Conservation (phyloP, 2,329 filamentous ascomycete genomes). For the Cryphonectria carpinicola region DNA sequence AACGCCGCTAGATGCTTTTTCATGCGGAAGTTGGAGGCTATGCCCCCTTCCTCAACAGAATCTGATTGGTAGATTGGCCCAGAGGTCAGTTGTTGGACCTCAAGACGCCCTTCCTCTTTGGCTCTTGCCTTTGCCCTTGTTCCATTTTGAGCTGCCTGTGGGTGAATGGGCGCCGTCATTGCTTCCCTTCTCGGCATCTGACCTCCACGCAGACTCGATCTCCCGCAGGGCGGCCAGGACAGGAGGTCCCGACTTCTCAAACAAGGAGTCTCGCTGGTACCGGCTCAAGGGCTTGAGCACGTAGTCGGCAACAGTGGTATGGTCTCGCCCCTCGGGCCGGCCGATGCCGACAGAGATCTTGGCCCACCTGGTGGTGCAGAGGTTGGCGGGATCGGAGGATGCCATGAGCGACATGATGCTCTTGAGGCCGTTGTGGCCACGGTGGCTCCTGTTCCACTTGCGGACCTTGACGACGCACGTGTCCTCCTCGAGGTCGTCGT, state of each 20-base stretch:
- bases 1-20: background rate
- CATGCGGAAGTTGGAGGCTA: background rate
- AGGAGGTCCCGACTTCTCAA: constrained; percentile 54
- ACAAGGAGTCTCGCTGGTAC: constrained; percentile 55
- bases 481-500: constrained; percentile 82
- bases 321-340: constrained; percentile 72
- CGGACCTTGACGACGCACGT: constrained; percentile 70
- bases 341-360: constrained; percentile 86
- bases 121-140: constrained; percentile 10
- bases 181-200: constrained; percentile 15
- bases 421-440: constrained; percentile 77
- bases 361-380: constrained; percentile 51
- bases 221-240: constrained; percentile 55
- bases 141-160: background rate
- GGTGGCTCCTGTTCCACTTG: constrained; percentile 64
- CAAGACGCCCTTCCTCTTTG: background rate
- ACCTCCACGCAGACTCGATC: constrained; percentile 46
- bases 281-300: constrained; percentile 71
- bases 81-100: background rate
- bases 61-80: background rate
- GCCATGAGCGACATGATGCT: constrained; percentile 61
- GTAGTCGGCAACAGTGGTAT: constrained; percentile 71
- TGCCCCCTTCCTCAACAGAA: background rate
- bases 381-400: constrained; percentile 33
- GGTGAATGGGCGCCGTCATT: background rate